phyloP scores from a whole-genome alignment of 495 filamentous ascomycete species.

The Xylaria curta region DNA sequence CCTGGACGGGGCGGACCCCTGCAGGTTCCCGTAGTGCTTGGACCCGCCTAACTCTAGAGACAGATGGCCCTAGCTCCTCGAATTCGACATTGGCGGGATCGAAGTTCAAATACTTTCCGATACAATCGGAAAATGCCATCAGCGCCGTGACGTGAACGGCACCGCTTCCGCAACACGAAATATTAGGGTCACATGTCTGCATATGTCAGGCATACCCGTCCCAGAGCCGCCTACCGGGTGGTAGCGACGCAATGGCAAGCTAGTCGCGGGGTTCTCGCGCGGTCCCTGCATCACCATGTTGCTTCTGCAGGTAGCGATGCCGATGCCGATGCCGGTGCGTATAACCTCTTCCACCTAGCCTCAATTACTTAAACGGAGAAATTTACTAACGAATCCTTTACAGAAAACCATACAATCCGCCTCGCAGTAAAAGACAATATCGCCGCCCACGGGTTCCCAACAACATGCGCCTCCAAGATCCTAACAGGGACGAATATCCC shows the following conservation, averaged over 20 bases:
- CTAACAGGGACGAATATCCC: conserved; percentile 75
- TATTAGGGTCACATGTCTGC: conserved; percentile 41
- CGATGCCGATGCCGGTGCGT: not conserved
- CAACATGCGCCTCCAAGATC: conserved; percentile 82
- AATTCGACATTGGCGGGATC: not conserved
- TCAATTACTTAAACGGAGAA: not conserved
- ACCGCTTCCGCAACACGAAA: conserved; percentile 22
- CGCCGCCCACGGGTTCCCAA: conserved; percentile 64
- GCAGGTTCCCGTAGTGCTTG: not conserved
- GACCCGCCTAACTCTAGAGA: no score
- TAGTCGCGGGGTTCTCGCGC: conserved; percentile 6
- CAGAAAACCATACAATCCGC: conserved; percentile 28
- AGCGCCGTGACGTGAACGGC: not conserved
- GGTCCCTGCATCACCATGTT: conserved; percentile 28
- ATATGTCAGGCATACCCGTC: conserved; percentile 38
- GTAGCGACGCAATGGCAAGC: conserved; percentile 33
- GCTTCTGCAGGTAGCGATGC: not conserved
- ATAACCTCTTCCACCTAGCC: not conserved
- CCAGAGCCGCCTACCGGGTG: conserved; percentile 38
- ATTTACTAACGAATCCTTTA: not conserved
- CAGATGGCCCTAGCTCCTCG: not conserved
- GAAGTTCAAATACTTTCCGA: not conserved
- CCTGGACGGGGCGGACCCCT: not conserved
- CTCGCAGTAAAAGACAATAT: conserved; percentile 93
- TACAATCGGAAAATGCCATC: not conserved